Evolutionary conservation across 208 protist genomes (phyloP).

Genomic region (Wallacemonas sp.): DNA sequence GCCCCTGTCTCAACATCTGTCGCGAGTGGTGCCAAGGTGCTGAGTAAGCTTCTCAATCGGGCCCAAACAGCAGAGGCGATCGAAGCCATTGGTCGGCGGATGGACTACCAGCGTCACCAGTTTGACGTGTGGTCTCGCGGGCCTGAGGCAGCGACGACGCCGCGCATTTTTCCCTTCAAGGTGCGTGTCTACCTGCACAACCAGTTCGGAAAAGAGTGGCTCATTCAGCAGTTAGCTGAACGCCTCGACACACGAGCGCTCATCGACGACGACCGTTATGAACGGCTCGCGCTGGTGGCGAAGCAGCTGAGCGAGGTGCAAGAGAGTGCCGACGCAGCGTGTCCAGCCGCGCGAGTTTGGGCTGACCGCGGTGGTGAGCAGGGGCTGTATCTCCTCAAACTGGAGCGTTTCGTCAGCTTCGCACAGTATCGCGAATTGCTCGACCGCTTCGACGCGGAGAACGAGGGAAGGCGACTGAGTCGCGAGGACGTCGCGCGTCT

Average conservation of each 20-base stretch:
- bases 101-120: slow-evolving; percentile 45
- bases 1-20: not conserved
- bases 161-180: slow-evolving; percentile 33
- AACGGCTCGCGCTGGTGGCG: slow-evolving; percentile 36
- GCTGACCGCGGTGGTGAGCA: slow-evolving; percentile 26
- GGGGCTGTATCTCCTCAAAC: slow-evolving; percentile 31
- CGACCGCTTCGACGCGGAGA: not conserved
- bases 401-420: slow-evolving; percentile 34
- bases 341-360: slow-evolving; percentile 23
- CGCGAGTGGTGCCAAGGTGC: slow-evolving; percentile 29
- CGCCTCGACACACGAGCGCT: slow-evolving; percentile 54
- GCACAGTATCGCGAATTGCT: slow-evolving; percentile 19
- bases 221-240: slow-evolving; percentile 59
- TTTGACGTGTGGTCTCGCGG: slow-evolving; percentile 10
- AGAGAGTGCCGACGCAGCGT: not conserved
- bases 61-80: slow-evolving; percentile 68
- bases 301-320: slow-evolving; percentile 31
- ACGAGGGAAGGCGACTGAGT: not conserved
- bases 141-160: not conserved
- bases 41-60: slow-evolving; percentile 62
- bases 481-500: not conserved
- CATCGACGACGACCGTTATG: slow-evolving; percentile 57
- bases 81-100: slow-evolving; percentile 64
- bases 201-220: slow-evolving; percentile 78
- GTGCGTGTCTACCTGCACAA: slow-evolving; percentile 82